A percentile compares a stretch with the other conserved stretches of the same genome.
phyloP scores from a whole-genome alignment of 148 eudicot genomes.

The Diospyros kaki region DNA sequence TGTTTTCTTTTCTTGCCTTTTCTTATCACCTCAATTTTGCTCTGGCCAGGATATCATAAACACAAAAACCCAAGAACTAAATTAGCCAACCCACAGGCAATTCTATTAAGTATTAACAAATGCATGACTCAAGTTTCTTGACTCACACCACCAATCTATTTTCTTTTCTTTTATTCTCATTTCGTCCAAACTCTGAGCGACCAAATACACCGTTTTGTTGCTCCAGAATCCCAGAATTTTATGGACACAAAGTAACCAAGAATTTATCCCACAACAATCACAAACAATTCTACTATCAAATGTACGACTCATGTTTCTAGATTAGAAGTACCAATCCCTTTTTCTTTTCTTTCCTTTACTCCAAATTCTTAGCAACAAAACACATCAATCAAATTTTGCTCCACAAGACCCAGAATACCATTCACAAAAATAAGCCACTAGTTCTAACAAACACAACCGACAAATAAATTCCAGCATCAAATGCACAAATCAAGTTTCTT shows the following conservation, averaged over 20 bases:
- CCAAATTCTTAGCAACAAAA: no score
- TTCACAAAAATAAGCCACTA: no score
- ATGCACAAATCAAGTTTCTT: no score
- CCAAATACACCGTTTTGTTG: neutral
- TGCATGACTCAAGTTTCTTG: neutral
- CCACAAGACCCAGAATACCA: no score
- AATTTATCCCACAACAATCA: neutral
- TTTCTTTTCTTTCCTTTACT: no score
- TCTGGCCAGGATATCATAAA: neutral
- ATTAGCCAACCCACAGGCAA: neutral
- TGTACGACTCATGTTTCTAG: no score
- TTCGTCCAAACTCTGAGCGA: neutral
- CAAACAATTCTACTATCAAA: neutral
- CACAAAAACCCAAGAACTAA: neutral
- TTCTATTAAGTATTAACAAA: no score
- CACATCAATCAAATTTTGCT: no score
- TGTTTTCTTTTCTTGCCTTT: no score
- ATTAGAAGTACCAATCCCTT: no score
- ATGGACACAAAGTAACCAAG: neutral
- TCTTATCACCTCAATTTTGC: neutral
- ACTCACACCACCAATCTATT: neutral
- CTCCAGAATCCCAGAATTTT: neutral
- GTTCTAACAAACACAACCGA: no score
- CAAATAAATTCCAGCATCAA: no score
- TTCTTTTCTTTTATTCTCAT: neutral